These are phyloP conservation scores for Ganoderma lingzhi DNA, from an alignment of 1,284 basidiomycete genomes.

Conservation along the genomic window DNA sequence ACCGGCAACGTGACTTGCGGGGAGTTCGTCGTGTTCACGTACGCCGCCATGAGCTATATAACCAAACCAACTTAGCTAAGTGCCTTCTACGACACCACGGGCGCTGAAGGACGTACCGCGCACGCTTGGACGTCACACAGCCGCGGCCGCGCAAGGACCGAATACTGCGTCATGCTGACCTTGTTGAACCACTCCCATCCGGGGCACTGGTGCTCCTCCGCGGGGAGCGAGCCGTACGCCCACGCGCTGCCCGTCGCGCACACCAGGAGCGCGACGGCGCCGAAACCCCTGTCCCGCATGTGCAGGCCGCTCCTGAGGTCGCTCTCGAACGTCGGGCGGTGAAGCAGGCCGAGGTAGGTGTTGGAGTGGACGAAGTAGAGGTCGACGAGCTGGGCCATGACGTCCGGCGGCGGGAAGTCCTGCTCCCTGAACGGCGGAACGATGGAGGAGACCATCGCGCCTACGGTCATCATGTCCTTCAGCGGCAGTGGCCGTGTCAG, in stretches of 20 bases:
- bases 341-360: constrained; percentile 72
- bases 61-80: not conserved
- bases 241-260: constrained; percentile 70
- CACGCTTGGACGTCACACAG: constrained; percentile 76
- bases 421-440: not conserved
- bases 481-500: not conserved
- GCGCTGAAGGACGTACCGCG: constrained; percentile 26
- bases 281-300: constrained; percentile 66
- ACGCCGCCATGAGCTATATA: constrained; percentile 37
- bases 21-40: constrained; percentile 40
- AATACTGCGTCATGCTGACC: constrained; percentile 62
- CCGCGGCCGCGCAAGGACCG: constrained; percentile 62
- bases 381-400: constrained; percentile 68
- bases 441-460: not conserved
- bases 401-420: constrained; percentile 58
- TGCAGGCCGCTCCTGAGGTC: constrained; percentile 64
- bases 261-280: constrained; percentile 72
- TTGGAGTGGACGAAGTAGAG: constrained; percentile 76
- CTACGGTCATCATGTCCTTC: not conserved
- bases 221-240: constrained; percentile 33
- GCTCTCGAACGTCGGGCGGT: constrained; percentile 76
- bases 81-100: not conserved
- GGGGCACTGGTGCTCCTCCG: constrained; percentile 55
- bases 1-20: constrained; percentile 48
- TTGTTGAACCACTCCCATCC: constrained; percentile 80